Percentiles rank a stretch among this genome's conserved stretches.
phyloP scores from a whole-genome alignment of 2,329 filamentous ascomycete genomes.

The Venturia nashicola region DNA sequence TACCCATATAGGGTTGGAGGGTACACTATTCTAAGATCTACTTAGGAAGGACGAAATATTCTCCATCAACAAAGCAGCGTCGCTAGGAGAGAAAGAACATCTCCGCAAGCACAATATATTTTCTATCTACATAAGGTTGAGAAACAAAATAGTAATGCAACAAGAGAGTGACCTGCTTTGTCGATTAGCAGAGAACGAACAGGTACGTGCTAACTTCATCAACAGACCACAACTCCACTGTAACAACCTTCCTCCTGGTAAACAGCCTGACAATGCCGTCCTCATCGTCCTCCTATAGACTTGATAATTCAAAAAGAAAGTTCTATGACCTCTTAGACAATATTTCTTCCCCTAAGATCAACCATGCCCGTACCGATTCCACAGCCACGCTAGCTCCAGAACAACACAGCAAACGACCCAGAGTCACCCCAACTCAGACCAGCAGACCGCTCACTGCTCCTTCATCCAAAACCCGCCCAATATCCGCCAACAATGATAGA shows the following conservation, averaged over 20 bases:
- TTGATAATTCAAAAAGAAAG: conserved; percentile 48
- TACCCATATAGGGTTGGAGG: no score
- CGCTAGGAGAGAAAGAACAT: no score
- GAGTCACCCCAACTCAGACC: conserved; percentile 17
- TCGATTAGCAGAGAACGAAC: no score
- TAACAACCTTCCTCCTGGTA: no score
- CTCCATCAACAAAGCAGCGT: no score
- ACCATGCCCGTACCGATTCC: conserved; percentile 19
- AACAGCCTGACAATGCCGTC: neutral
- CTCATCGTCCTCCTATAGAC: neutral
- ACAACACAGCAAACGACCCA: conserved; percentile 22
- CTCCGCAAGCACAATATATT: no score
- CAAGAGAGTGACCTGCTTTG: no score
- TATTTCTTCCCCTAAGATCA: conserved; percentile 32
- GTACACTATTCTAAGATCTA: no score
- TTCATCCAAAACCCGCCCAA: neutral
- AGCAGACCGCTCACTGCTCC: conserved; percentile 16
- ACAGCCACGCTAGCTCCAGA: conserved; percentile 20
- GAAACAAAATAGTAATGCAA: no score
- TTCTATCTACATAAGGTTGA: no score
- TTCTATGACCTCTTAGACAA: conserved; percentile 64
- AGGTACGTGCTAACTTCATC: no score
- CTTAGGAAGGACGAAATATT: no score
- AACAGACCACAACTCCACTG: neutral
- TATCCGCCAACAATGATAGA: neutral